Evolutionary conservation across 1,284 basidiomycete species (phyloP).

Genomic region (Austroboletus olivaceoglutinosus): DNA sequence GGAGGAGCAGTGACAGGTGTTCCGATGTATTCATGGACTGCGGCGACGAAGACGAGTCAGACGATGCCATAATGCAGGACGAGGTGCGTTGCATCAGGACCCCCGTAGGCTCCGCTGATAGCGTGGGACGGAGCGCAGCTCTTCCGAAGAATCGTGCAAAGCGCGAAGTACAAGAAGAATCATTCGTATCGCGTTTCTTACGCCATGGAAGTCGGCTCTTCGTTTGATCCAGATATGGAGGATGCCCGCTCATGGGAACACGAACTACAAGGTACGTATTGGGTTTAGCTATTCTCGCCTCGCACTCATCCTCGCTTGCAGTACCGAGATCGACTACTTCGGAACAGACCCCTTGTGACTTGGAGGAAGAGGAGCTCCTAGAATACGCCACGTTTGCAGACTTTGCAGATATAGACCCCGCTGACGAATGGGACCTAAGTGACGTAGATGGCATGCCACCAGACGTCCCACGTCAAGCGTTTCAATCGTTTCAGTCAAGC

Average conservation of each 20-base stretch:
- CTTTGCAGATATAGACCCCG: constrained; percentile 47
- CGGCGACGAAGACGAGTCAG: constrained; percentile 50
- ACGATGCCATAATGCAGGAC: constrained; percentile 55
- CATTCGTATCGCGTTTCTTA: constrained; percentile 61
- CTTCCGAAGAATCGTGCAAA: constrained; percentile 61
- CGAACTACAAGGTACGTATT: constrained; percentile 42
- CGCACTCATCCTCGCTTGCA: neutral
- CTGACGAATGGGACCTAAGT: constrained; percentile 16
- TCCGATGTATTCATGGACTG: constrained; percentile 53
- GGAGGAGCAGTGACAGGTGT: constrained; percentile 44
- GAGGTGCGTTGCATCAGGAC: constrained; percentile 43
- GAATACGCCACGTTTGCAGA: constrained; percentile 60
- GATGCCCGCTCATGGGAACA: constrained; percentile 58
- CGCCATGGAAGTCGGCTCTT: constrained; percentile 66
- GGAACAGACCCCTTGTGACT: constrained; percentile 41
- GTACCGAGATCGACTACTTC: constrained; percentile 11
- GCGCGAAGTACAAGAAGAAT: constrained; percentile 44
- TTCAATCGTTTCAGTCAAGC: neutral
- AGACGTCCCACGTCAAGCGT: neutral
- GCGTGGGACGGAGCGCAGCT: constrained; percentile 39
- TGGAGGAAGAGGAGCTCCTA: constrained; percentile 56
- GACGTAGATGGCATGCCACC: constrained; percentile 22
- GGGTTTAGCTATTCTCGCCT: neutral
- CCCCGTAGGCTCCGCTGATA: constrained; percentile 7
- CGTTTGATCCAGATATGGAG: constrained; percentile 68